These are phyloP conservation scores for Fraxinus anomala DNA, from an alignment of 257 asterid species.

Conservation along the genomic window DNA sequence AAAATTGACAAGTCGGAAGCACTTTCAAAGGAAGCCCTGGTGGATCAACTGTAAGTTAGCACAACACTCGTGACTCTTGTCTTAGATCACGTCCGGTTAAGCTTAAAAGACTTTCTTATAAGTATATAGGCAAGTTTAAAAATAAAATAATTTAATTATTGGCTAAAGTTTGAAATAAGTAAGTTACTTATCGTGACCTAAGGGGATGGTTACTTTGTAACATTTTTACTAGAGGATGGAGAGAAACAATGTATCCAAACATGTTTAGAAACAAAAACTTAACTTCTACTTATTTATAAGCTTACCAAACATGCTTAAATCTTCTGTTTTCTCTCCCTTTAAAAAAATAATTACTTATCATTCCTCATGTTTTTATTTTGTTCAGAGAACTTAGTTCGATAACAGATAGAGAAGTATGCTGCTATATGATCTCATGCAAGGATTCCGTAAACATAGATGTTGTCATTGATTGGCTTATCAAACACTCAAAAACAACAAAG, in stretches of 20 bases:
- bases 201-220: too few relatives aligned
- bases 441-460: conserved; percentile 73
- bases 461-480: conserved; percentile 74
- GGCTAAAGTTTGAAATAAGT: too few relatives aligned
- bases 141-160: too few relatives aligned
- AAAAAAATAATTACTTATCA: background rate
- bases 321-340: background rate
- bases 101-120: too few relatives aligned
- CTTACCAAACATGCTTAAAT: too few relatives aligned
- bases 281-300: too few relatives aligned
- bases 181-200: too few relatives aligned
- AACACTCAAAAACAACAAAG: background rate
- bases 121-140: too few relatives aligned
- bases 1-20: conserved; percentile 93
- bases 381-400: conserved; percentile 62
- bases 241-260: too few relatives aligned
- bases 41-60: conserved; percentile 78
- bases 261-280: too few relatives aligned
- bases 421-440: conserved; percentile 96
- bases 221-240: too few relatives aligned
- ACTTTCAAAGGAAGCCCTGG: conserved; percentile 65
- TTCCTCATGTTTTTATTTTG: background rate
- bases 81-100: too few relatives aligned
- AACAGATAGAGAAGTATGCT: conserved; percentile 82
- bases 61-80: background rate